Evolutionary conservation across 2,329 filamentous ascomycete species (phyloP), one percentile per base, ranked within the genome.

Genomic region (Xylariomycetidae sp.): DNA sequence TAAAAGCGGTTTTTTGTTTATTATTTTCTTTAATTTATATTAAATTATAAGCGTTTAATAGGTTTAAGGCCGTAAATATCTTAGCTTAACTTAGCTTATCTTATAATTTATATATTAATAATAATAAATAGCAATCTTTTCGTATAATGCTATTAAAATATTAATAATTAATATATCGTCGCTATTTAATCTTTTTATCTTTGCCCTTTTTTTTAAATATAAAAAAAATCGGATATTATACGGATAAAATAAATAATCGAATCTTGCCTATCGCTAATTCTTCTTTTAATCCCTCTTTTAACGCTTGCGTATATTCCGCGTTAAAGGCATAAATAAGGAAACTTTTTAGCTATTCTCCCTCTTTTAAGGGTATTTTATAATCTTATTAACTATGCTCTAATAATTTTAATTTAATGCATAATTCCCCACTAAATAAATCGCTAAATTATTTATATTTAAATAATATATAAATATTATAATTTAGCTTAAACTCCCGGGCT

Each of bases 81-180:
- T 27, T 9, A 13, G 26, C 16, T 27, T 27, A 13, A 27, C 16
- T 9, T 8, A 27, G 13, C 16, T 15, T 12, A 15, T 14, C 16
- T 27, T 27, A 7, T 27, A 27, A 9, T 9, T 27, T 15, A 7
- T 27, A 13, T 9, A 27, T 27, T 27, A 8, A 27, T 9, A 27
- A 15, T 27, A 27, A 8, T 9, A 27, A 13, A 14, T 27, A 8
- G 7, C 8, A 7, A 15, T 27, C 16, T 27, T 27, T 27, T 9
- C 7, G 13, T 14, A 14, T 8, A 8, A 8, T 27, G 7, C 13
- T 27, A 27, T 27, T 27, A 27, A 27, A 27, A 14, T 27, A 14
- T 14, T 27, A 13, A 27, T 27, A 27, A 14, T 27, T 27, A 27
- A 9, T 9, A 27, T 27, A 27, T 27, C n/a, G n/a, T 27, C 16